Evolutionary conservation across 371 early-diverging fungal species (phyloP).

Genomic region (Nematocida ausubeli): DNA sequence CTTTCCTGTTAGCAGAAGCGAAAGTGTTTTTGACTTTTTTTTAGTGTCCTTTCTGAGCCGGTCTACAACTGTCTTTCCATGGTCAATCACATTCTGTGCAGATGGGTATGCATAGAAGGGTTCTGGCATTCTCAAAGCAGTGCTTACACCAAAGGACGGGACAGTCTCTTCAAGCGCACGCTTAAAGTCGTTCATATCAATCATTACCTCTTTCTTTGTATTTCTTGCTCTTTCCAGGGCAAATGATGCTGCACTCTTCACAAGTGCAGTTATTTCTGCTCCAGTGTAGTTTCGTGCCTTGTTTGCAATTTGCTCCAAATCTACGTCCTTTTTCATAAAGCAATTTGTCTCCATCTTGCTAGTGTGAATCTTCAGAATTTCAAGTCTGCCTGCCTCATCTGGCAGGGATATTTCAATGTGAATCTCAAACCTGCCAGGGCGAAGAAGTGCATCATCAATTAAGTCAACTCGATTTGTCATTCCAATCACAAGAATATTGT

Average conservation of each 20-base stretch:
- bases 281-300: constrained; percentile 97
- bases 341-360: constrained; percentile 78
- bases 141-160: constrained; percentile 87
- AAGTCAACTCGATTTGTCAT: constrained; percentile 69
- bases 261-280: constrained; percentile 93
- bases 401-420: constrained; percentile 71
- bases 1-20: constrained; percentile 73
- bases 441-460: constrained; percentile 67
- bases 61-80: constrained; percentile 69
- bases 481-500: constrained; percentile 69
- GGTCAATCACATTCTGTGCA: constrained; percentile 78
- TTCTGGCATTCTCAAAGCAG: constrained; percentile 69
- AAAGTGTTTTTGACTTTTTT: constrained; percentile 70
- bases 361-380: constrained; percentile 80
- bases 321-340: constrained; percentile 79
- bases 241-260: constrained; percentile 94
- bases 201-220: constrained; percentile 71
- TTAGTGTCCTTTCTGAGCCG: constrained; percentile 64
- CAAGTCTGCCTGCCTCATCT: constrained; percentile 73
- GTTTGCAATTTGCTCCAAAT: constrained; percentile 77
- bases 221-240: constrained; percentile 94
- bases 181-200: constrained; percentile 83
- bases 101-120: constrained; percentile 73
- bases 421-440: constrained; percentile 71
- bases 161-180: constrained; percentile 87